Conservation (phyloP, 2,329 filamentous ascomycete species). For the Cercospora berteroae region DNA sequence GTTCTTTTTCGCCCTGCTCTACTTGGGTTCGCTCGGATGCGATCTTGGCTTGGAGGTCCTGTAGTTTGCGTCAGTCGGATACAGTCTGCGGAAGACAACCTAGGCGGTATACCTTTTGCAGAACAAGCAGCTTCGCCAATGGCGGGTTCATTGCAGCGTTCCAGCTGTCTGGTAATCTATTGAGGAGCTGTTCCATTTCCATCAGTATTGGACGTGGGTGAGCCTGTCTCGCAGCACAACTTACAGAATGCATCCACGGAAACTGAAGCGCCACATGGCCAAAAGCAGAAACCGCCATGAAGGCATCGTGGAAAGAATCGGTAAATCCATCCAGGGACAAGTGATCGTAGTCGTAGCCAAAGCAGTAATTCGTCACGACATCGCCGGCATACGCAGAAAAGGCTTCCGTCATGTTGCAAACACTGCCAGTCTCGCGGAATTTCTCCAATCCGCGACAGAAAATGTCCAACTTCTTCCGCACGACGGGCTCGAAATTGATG, state of each 20-base stretch:
- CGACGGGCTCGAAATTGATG: constrained; percentile 19
- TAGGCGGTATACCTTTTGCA: constrained; percentile 13
- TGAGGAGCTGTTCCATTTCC: constrained; percentile 7
- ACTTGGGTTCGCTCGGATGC: constrained; percentile 4
- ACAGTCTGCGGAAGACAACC: background rate
- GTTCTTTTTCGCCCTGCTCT: constrained; percentile 15
- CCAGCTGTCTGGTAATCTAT: constrained; percentile 20
- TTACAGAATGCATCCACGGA: constrained; percentile 20
- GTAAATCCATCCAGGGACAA: constrained; percentile 20
- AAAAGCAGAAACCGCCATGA: constrained; percentile 21
- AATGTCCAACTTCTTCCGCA: constrained; percentile 18
- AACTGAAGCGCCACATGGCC: constrained; percentile 24
- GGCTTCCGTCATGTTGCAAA: constrained; percentile 22
- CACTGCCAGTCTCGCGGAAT: constrained; percentile 16
- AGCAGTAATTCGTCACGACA: constrained; percentile 25
- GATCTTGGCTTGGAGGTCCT: constrained; percentile 21
- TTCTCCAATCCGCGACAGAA: constrained; percentile 19
- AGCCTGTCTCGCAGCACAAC: background rate
- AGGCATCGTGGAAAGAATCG: constrained; percentile 23
- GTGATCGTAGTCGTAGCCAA: constrained; percentile 24
- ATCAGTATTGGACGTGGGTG: background rate
- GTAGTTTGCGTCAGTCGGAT: background rate
- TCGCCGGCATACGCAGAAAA: constrained; percentile 22
- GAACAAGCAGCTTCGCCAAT: constrained; percentile 14
- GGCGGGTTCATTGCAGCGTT: constrained; percentile 23